These are phyloP conservation scores for Cladosporium colombiae DNA, from an alignment of 2,329 filamentous ascomycete genomes.

Conservation along the genomic window DNA sequence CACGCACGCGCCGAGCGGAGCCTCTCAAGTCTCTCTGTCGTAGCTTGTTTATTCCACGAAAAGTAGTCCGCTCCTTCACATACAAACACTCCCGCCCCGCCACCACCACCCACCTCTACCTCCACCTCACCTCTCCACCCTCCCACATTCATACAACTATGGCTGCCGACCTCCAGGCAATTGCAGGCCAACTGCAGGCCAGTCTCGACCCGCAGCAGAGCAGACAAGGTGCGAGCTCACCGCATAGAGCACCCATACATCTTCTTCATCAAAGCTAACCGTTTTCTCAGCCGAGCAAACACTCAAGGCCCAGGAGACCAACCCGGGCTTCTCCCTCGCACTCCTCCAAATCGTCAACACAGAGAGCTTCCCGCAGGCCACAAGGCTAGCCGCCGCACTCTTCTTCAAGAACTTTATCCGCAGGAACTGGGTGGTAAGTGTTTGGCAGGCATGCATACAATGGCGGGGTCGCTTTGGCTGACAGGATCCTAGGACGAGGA, in stretches of 20 bases:
- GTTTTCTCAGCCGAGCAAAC: conserved; percentile 70
- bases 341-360: conserved; percentile 89
- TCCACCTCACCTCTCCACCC: background rate
- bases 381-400: conserved; percentile 81
- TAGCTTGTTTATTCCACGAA: conserved; percentile 5
- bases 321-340: conserved; percentile 79
- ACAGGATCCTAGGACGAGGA: conserved; percentile 69
- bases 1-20: conserved; percentile 4
- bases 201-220: conserved; percentile 86
- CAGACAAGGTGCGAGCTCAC: conserved; percentile 71
- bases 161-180: conserved; percentile 60
- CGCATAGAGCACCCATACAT: background rate
- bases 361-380: conserved; percentile 70
- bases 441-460: background rate
- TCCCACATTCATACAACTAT: conserved; percentile 42
- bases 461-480: conserved; percentile 21
- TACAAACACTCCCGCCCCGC: conserved; percentile 1
- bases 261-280: conserved; percentile 15
- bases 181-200: conserved; percentile 84
- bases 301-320: conserved; percentile 75
- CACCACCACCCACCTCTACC: background rate
- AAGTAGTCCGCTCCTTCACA: conserved; percentile 10
- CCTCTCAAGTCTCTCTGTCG: background rate
- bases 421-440: conserved; percentile 79
- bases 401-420: conserved; percentile 99